These are phyloP conservation scores for Angomonas ambiguus DNA, from an alignment of 208 protist genomes.

Conservation along the genomic window DNA sequence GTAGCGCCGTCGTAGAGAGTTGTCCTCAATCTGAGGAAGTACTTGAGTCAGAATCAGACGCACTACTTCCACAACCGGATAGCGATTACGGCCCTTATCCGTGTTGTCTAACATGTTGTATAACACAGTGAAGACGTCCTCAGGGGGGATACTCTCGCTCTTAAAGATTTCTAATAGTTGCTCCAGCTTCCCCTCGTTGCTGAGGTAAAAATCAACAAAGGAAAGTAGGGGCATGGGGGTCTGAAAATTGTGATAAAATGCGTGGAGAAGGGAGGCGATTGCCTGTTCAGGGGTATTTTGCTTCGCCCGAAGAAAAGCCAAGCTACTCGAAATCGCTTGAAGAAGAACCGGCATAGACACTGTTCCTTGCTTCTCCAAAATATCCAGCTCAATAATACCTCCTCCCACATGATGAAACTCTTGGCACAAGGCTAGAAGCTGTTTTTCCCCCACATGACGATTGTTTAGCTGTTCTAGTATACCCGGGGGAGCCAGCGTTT, in stretches of 20 bases:
- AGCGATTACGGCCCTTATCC: background rate
- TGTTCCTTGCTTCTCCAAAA: conserved; percentile 70
- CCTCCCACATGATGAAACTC: conserved; percentile 61
- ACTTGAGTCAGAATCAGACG: background rate
- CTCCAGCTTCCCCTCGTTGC: conserved; percentile 23
- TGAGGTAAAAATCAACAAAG: conserved; percentile 62
- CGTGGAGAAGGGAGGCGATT: conserved; percentile 46
- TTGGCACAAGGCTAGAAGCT: conserved; percentile 63
- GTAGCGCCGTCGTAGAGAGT: background rate
- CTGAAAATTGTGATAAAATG: conserved; percentile 62
- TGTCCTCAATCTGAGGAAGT: background rate
- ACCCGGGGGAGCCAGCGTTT: conserved; percentile 18
- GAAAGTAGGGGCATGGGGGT: conserved; percentile 55
- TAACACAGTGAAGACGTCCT: conserved; percentile 13
- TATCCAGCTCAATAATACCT: conserved; percentile 73
- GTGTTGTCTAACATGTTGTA: background rate
- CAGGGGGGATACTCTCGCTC: conserved; percentile 34
- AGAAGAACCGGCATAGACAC: conserved; percentile 35
- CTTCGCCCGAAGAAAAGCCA: conserved; percentile 53
- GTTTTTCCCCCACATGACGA: conserved; percentile 44
- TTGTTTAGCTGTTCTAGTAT: conserved; percentile 44
- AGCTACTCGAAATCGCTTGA: conserved; percentile 34
- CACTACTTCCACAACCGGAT: background rate
- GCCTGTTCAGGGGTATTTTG: conserved; percentile 43
- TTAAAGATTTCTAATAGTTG: conserved; percentile 31